These are phyloP conservation scores for Multifurca ochricompacta DNA, from an alignment of 768 basidiomycete species.

Conservation along the genomic window DNA sequence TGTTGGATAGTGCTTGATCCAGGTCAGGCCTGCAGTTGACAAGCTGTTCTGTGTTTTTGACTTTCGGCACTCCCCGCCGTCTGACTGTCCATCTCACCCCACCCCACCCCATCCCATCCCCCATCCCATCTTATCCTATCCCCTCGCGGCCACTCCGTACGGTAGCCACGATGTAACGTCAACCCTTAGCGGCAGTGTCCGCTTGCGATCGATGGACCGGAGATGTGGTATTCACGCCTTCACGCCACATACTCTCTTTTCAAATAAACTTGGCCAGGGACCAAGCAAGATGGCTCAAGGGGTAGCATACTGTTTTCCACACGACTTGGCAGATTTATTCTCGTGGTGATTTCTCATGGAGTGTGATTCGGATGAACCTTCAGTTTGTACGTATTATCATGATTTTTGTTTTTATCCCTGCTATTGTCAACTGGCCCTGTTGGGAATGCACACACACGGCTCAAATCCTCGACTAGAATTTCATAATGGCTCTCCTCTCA, in stretches of 20 bases:
- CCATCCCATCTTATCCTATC: too few relatives aligned
- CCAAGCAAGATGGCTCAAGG: not conserved
- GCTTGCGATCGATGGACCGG: not conserved
- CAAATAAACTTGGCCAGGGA: not conserved
- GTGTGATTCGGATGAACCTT: not conserved
- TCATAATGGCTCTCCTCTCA: not conserved
- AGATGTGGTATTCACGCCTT: not conserved
- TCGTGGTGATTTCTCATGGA: not conserved
- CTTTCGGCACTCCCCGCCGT: not conserved
- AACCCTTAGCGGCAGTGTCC: not conserved
- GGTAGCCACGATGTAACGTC: not conserved
- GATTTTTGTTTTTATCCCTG: not conserved
- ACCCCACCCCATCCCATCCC: too few relatives aligned
- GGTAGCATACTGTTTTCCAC: not conserved
- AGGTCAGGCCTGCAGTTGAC: too few relatives aligned
- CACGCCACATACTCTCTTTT: too few relatives aligned
- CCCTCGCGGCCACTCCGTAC: too few relatives aligned
- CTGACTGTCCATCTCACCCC: not conserved
- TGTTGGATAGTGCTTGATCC: too few relatives aligned
- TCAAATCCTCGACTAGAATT: not conserved
- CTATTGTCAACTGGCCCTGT: not conserved
- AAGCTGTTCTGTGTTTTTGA: too few relatives aligned
- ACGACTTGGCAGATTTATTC: not conserved
- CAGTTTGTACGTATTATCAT: not conserved
- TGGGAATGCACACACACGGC: not conserved